Conservation (phyloP, 2,329 filamentous ascomycete species). For the Boeremia lycopersici region DNA sequence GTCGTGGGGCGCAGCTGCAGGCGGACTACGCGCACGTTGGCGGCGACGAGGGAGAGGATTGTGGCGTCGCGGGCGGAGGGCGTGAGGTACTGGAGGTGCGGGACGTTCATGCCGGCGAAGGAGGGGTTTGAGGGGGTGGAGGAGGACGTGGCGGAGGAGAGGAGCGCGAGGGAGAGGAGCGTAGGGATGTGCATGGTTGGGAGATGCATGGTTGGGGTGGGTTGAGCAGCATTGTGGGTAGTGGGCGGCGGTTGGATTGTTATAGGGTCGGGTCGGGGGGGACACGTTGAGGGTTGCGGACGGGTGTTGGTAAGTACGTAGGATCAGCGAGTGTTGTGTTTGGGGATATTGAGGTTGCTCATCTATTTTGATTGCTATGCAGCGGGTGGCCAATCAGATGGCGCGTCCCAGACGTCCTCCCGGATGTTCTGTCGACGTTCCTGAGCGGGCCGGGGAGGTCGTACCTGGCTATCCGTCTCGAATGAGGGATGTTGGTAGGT, state of each 20-base stretch:
- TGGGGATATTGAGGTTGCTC: slow-evolving; percentile 41
- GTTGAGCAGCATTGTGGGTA: slow-evolving; percentile 12
- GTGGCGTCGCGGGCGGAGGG: slow-evolving; percentile 35
- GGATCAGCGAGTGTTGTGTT: slow-evolving; percentile 26
- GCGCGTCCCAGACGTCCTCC: neutral
- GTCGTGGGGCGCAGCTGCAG: slow-evolving; percentile 40
- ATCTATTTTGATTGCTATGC: slow-evolving; percentile 43
- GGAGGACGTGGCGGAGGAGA: slow-evolving; percentile 20
- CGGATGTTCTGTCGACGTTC: slow-evolving; percentile 6
- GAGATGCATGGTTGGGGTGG: slow-evolving; percentile 32
- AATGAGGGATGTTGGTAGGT: neutral
- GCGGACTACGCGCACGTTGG: slow-evolving; percentile 40
- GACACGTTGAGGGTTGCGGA: slow-evolving; percentile 44
- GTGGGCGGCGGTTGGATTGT: slow-evolving; percentile 7
- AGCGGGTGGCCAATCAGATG: slow-evolving; percentile 34
- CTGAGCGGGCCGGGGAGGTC: neutral
- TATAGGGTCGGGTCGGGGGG: slow-evolving; percentile 36
- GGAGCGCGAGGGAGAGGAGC: slow-evolving; percentile 13
- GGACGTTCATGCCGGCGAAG: slow-evolving; percentile 45
- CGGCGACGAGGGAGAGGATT: slow-evolving; percentile 38
- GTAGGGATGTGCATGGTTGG: slow-evolving; percentile 3
- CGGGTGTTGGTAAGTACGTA: slow-evolving; percentile 27
- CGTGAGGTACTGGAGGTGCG: slow-evolving; percentile 39
- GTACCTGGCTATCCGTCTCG: neutral
- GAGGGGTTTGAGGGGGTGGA: slow-evolving; percentile 30